These are phyloP conservation scores for Colletotrichum cuscutae DNA, from an alignment of 2,329 filamentous ascomycete genomes.

Conservation along the genomic window DNA sequence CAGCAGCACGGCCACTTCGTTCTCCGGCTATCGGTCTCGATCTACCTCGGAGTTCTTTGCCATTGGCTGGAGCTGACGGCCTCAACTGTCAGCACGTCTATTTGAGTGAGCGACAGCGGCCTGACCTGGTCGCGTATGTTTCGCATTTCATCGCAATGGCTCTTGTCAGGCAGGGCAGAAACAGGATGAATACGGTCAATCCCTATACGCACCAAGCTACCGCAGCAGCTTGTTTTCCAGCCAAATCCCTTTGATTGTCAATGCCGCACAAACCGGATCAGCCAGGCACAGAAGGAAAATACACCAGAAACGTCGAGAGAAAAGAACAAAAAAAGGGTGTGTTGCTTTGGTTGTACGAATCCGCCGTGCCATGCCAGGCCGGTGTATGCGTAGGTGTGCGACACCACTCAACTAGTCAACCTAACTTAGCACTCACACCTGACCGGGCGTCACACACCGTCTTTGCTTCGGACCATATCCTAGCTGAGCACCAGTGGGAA, in stretches of 20 bases:
- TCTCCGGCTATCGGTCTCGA: constrained; percentile 31
- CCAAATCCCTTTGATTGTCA: background rate
- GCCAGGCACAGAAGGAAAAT: background rate
- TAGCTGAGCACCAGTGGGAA: constrained; percentile 30
- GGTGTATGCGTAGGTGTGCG: background rate
- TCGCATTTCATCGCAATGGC: constrained; percentile 12
- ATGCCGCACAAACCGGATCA: constrained; percentile 22
- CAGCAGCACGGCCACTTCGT: background rate
- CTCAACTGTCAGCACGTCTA: constrained; percentile 12
- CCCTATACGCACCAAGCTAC: background rate
- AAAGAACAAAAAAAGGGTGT: background rate
- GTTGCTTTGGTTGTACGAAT: background rate
- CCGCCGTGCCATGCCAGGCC: constrained; percentile 1
- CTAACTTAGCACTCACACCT: constrained; percentile 3
- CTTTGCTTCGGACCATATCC: constrained; percentile 33
- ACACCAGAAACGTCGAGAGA: background rate
- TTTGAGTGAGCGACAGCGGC: constrained; percentile 25
- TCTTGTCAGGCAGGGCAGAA: background rate
- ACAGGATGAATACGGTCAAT: background rate
- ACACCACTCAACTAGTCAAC: background rate
- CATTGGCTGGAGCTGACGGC: constrained; percentile 12
- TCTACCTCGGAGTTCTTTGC: background rate
- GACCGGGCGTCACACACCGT: constrained; percentile 11
- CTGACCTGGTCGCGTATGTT: constrained; percentile 8
- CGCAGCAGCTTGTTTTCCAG: background rate